Base-by-base conservation (phyloP, 306 rosid genomes). In the Glycyrrhiza uralensis region DNA sequence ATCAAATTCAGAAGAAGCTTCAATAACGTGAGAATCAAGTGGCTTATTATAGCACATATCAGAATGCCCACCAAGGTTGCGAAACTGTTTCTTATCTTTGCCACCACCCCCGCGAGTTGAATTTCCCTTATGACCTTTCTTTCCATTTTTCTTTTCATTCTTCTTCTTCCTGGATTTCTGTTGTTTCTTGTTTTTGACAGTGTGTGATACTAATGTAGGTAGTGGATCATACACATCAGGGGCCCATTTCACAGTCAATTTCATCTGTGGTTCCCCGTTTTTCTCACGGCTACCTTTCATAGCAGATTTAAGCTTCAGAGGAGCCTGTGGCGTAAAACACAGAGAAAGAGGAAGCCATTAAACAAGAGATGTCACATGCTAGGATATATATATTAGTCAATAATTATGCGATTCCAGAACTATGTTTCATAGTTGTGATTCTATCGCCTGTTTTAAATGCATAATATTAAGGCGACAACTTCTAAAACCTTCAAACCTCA, bases 161-260 rank as follows among this genome's bases (percentile, higher is more conserved):
- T 85, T 90, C 88, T 80, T 85, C 73, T 77, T 91, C 81, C 76
- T 88, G 5, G 86, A 78, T 80, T 86, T 95, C 76, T 71, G 89
- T 58, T 79, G 96, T 59, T 87, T 95, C 87, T 87, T 94, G 86
- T 71, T 76, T 68, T 77, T 80, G 10, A 86, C 91, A 0, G 93
- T 73, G 54, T 95, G 96, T 0, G 88, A 95, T 71, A 86, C 13
- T 3, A 83, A 77, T 7, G 96, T 88, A 36, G 91, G 89, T 4
- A 76, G 69, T 0, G 99, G 99, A 80, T 95, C 99, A 55, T 95
- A 95, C 29, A 95, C 99, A 47, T 91, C 97, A 10, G 96, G 83
- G 9, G 99, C 97, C 99, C 99, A 95, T 71, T 84, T 85, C 69
- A 95, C 99, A 0, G 79, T 79, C 72, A 86, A 74, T 66, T 86